Conservation (phyloP, 441 rosid genomes). For the Lepidium campestre region DNA sequence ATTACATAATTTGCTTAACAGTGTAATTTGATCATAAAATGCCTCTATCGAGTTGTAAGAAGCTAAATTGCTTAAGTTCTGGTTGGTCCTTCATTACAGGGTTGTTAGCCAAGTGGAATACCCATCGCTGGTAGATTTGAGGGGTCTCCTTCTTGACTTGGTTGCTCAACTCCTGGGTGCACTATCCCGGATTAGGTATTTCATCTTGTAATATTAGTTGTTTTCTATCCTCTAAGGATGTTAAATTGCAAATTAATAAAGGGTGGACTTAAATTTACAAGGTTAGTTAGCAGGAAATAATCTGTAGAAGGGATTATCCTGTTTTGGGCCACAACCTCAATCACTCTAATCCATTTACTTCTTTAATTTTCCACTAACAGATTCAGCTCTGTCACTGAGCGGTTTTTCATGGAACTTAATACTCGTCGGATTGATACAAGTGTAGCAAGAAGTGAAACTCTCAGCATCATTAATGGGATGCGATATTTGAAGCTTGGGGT, state of each 20-base stretch:
- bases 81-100: constrained; percentile 40
- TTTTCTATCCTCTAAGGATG: neutral
- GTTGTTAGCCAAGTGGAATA: constrained; percentile 98
- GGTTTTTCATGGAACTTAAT: constrained; percentile 89
- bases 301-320: constrained; percentile 5
- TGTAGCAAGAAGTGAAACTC: constrained; percentile 90
- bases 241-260: neutral
- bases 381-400: constrained; percentile 98
- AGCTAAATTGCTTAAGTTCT: constrained; percentile 11
- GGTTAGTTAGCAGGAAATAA: constrained; percentile 5
- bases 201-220: constrained; percentile 9
- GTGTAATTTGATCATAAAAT: neutral
- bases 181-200: constrained; percentile 92
- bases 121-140: constrained; percentile 96
- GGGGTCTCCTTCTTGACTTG: constrained; percentile 93
- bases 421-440: constrained; percentile 82
- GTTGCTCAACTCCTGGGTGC: constrained; percentile 99
- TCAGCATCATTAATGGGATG: constrained; percentile 96
- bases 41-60: neutral
- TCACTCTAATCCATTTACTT: constrained; percentile 9
- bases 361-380: constrained; percentile 34
- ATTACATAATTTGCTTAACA: constrained; percentile 16
- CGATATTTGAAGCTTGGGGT: constrained; percentile 99
- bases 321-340: constrained; percentile 5
- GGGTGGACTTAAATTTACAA: neutral